phyloP scores from a whole-genome alignment of 2,329 filamentous ascomycete species.

The Mollisiaceae sp. region DNA sequence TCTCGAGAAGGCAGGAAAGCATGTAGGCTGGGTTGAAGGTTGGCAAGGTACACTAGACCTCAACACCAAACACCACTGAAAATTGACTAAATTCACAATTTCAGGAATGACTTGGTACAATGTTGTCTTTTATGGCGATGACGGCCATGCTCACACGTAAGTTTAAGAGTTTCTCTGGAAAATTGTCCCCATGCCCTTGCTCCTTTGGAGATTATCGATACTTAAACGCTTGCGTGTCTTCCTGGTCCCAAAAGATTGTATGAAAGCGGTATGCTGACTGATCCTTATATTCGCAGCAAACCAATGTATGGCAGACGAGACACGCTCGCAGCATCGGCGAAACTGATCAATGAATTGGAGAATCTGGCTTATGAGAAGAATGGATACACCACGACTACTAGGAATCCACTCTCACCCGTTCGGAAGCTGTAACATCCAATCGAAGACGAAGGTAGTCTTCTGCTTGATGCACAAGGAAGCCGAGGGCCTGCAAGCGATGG shows the following conservation, averaged over 20 bases:
- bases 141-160: slow-evolving; percentile 34
- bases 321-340: slow-evolving; percentile 8
- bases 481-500: neutral
- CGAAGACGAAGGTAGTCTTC: neutral
- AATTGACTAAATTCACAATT: neutral
- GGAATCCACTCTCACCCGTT: slow-evolving; percentile 2
- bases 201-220: too few relatives aligned
- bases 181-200: too few relatives aligned
- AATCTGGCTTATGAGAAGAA: slow-evolving; percentile 4
- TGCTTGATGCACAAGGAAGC: slow-evolving; percentile 8
- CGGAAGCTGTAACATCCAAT: slow-evolving; percentile 8
- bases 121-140: slow-evolving; percentile 58
- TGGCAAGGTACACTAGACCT: neutral
- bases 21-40: neutral
- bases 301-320: slow-evolving; percentile 46
- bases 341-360: slow-evolving; percentile 10
- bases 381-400: neutral
- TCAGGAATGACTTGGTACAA: slow-evolving; percentile 61
- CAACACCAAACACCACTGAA: neutral
- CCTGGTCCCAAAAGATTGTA: neutral
- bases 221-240: too few relatives aligned
- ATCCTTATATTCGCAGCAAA: neutral
- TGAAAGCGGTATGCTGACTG: neutral
- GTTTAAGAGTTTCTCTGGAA: neutral
- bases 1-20: slow-evolving; percentile 4